Evolutionary conservation across 148 eudicot species (phyloP), one percentile per base, ranked within the genome.

Genomic region (Vaccinium corymbosum): DNA sequence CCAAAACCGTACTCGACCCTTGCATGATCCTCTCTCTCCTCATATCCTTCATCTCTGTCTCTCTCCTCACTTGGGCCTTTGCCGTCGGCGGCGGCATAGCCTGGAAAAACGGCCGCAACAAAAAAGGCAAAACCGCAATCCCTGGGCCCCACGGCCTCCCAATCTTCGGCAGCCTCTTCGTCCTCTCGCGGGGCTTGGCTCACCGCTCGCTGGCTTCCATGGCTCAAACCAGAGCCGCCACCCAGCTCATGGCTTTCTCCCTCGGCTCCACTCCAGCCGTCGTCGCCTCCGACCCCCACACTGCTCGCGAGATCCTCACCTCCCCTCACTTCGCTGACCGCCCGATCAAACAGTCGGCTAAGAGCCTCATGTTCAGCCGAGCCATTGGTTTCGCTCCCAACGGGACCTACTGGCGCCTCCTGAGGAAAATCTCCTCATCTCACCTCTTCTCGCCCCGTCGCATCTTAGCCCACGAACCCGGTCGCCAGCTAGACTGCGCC

Each of bases 371-470:
- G 93, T 93, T 93, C 83, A 88, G 84, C 84, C 89, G 97, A 56
- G 97, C 97, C 87, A 92, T 93, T 2, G 97, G 97, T 11, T 93
- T 93, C 42, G 97, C 97, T 0, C 97, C 93, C 1, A 86, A 85
- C 71, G 97, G 97, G 0, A 7, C 92, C 15, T 90, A 93, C 78
- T 93, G 94, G 97, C 89, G 93, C 6, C 90, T 88, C 12, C 83
- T 93, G 11, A 86, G 97, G 66, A 78, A 85, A 62, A 87, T 93
- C 52, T 88, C 93, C 3, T 89, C 94, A 0, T 85, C 93, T 5
- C 93, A 93, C 53, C 85, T 93, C 1, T 93, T 92, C 64, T 77
- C 97, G 0, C 97, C 94, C 11, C 74, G 77, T 74, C 88, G 91
- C 77, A 88, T 93, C 52, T 12, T 74, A 66, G 91, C 92, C 16